phyloP scores from a whole-genome alignment of 495 filamentous ascomycete species.

The Talaromyces borbonicus region DNA sequence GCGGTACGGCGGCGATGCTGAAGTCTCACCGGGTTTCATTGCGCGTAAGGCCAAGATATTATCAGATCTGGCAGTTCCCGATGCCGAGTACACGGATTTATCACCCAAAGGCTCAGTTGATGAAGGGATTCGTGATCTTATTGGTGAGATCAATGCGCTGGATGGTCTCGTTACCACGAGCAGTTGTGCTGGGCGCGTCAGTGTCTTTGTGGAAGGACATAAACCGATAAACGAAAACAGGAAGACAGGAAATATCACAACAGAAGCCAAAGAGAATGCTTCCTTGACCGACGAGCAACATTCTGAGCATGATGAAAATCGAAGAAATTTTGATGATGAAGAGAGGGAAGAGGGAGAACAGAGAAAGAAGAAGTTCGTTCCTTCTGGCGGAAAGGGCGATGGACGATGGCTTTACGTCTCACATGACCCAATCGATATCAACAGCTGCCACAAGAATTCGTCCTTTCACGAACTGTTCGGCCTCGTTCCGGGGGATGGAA shows the following conservation, averaged over 20 bases:
- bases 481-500: constrained; percentile 23
- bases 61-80: constrained; percentile 48
- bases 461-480: constrained; percentile 25
- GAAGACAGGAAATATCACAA: not conserved
- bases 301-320: not conserved
- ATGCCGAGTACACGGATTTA: constrained; percentile 59
- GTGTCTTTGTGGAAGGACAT: constrained; percentile 74
- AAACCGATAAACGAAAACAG: constrained; percentile 26
- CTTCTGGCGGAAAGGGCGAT: constrained; percentile 70
- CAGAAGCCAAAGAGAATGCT: constrained; percentile 8
- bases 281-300: not conserved
- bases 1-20: constrained; percentile 3
- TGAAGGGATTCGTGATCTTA: constrained; percentile 60
- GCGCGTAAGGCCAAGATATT: constrained; percentile 58
- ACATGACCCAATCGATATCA: constrained; percentile 55
- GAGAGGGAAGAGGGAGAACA: not conserved
- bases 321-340: not conserved
- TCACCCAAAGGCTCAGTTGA: constrained; percentile 86
- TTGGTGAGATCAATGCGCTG: constrained; percentile 62
- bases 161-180: constrained; percentile 79
- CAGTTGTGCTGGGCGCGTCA: constrained; percentile 77
- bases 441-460: constrained; percentile 5
- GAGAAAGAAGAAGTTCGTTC: constrained; percentile 26
- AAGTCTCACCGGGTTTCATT: constrained; percentile 37
- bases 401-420: constrained; percentile 82